Evolutionary conservation across 768 basidiomycete genomes (phyloP), one percentile per base, ranked within the genome.

Genomic region (Pisolithus sp.): DNA sequence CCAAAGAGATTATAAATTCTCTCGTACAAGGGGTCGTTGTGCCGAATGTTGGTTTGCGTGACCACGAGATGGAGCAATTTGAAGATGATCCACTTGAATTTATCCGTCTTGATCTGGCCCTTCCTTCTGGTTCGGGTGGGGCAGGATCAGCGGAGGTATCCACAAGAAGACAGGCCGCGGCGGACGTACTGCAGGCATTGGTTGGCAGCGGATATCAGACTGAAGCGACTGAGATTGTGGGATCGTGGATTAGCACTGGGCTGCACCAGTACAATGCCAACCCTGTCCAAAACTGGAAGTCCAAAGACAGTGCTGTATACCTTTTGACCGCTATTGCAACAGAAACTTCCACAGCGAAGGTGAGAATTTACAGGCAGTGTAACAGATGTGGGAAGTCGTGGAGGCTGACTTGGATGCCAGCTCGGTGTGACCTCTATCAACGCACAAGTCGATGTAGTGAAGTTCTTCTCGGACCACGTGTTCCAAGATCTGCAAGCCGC

Each of bases 61-160:
- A 88, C 37, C 88, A 92, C 58, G 94, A 97, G 51, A 78, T 90
- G 46, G 96, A 99, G 61, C 85, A 93, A 66, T 98, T 99, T 61
- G 93, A 96, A 68, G 96, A 98, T 54, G 94, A 96, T 58, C 94
- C 96, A 0, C 79, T 95, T 37, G 95, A 98, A 64, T 98, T 87
- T 65, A 89, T 97, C 59, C 85, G 92, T 20, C 77, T 90, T 39
- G 93, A 95, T 61, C 74, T 95, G 24, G 77, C 93, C 13, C 72
- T 79, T 60, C 77, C 75, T 50, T 83, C 86, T 51, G 66, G 64
- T 15, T 52, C 71, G 52, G 69, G 67, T 39, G 71, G 69, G 6
- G 48, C 70, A 62, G 56, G 80, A 54, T 53, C 80, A 24, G 71
- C 80, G 50, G 94, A 94, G 60, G 78, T 80, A 26, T 82, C 88